Conservation (phyloP, 1,284 basidiomycete species). For the Microbotryum violaceum region DNA sequence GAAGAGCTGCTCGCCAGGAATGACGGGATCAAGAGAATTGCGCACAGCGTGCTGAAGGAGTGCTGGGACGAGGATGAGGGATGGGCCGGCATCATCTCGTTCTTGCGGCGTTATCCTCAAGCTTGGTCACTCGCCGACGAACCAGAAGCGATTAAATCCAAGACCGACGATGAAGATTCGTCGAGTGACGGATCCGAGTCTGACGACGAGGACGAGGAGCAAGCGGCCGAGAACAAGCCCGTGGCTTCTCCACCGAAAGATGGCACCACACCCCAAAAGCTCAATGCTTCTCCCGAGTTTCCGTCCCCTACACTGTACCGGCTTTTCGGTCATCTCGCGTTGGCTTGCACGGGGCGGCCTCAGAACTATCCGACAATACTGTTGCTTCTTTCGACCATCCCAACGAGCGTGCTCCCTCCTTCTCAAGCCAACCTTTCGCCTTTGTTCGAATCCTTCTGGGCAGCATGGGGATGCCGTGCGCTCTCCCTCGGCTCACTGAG, state of each 20-base stretch:
- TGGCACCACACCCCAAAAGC: too few relatives aligned
- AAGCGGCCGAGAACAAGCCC: neutral
- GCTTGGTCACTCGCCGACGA: constrained; percentile 35
- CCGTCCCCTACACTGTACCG: constrained; percentile 25
- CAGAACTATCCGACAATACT: constrained; percentile 66
- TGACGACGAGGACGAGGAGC: constrained; percentile 2
- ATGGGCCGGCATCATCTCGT: constrained; percentile 25
- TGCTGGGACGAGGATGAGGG: constrained; percentile 30
- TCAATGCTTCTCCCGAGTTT: too few relatives aligned
- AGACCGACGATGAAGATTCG: neutral
- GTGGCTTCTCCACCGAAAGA: neutral
- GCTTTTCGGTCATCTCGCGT: constrained; percentile 63
- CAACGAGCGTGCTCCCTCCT: constrained; percentile 45
- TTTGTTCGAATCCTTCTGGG: constrained; percentile 70
- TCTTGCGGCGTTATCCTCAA: constrained; percentile 31
- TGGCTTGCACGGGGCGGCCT: constrained; percentile 68
- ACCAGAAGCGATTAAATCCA: neutral
- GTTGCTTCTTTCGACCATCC: constrained; percentile 69
- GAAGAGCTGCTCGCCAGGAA: constrained; percentile 9
- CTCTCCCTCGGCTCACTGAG: constrained; percentile 49
- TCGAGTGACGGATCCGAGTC: too few relatives aligned
- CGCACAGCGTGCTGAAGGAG: constrained; percentile 14
- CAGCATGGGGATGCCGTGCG: constrained; percentile 59
- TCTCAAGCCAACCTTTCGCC: constrained; percentile 41
- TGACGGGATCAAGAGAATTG: constrained; percentile 4